These are phyloP conservation scores for Colletotrichum cuscutae DNA, from an alignment of 2,329 filamentous ascomycete species.

Conservation along the genomic window DNA sequence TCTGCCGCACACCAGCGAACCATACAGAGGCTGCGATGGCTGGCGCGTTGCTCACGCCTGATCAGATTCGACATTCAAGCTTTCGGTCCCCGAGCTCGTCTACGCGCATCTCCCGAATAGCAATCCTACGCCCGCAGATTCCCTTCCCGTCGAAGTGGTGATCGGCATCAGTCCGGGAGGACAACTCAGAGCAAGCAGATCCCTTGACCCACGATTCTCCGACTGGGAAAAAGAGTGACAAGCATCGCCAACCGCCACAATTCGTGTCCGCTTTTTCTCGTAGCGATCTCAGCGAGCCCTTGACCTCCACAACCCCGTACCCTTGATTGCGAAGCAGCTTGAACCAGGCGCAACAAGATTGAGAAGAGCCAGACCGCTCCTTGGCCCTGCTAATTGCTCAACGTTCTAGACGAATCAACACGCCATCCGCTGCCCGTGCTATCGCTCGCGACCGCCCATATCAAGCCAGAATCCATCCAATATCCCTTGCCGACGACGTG, in stretches of 20 bases:
- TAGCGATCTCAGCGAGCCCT: neutral
- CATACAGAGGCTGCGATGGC: neutral
- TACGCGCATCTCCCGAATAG: conserved; percentile 18
- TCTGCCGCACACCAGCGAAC: neutral
- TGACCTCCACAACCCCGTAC: neutral
- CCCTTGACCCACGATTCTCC: neutral
- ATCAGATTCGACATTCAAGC: conserved; percentile 8
- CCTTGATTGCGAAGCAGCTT: neutral
- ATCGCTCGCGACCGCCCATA: neutral
- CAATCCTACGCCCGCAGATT: neutral
- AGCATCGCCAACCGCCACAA: conserved; percentile 13
- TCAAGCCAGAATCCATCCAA: neutral
- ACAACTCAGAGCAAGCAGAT: conserved; percentile 13
- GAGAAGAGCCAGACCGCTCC: conserved; percentile 2
- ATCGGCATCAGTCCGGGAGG: conserved; percentile 5
- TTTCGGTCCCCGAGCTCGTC: conserved; percentile 9
- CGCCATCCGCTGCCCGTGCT: neutral
- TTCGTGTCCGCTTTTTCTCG: neutral
- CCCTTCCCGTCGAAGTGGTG: neutral
- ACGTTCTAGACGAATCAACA: conserved; percentile 3
- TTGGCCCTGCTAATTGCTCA: neutral
- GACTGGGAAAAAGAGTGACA: neutral
- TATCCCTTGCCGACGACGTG: neutral
- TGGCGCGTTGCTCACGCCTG: neutral
- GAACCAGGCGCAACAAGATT: conserved; percentile 1